Evolutionary conservation across 345 rosid genomes (phyloP).

Genomic region (Euphorbia lathyris): DNA sequence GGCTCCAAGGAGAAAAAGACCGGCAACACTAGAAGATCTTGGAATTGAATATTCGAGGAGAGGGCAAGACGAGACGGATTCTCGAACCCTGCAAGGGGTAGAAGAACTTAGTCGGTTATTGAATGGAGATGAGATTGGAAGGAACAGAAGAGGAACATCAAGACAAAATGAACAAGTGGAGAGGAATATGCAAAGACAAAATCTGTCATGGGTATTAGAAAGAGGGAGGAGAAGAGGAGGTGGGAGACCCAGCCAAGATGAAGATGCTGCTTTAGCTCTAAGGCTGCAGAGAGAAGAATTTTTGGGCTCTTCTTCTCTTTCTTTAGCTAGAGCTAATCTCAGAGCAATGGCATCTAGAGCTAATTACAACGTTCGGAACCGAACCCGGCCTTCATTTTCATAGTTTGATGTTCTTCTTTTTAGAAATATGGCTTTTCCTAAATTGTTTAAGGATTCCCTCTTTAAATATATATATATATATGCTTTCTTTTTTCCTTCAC

Average conservation of each 20-base stretch:
- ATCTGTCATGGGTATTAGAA: slow-evolving; percentile 12
- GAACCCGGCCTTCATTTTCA: slow-evolving; percentile 24
- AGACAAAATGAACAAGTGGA: slow-evolving; percentile 65
- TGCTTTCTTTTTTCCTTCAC: not conserved
- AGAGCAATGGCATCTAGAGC: slow-evolving; percentile 96
- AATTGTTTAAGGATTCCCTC: not conserved
- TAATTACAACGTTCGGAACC: slow-evolving; percentile 37
- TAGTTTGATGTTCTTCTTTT: not conserved
- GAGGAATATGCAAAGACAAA: slow-evolving; percentile 66
- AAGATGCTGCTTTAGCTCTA: slow-evolving; percentile 72
- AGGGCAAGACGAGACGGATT: slow-evolving; percentile 14
- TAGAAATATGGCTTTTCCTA: not conserved
- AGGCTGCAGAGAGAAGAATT: slow-evolving; percentile 87
- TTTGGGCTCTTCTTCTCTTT: slow-evolving; percentile 48
- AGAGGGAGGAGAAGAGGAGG: slow-evolving; percentile 26
- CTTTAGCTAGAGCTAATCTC: slow-evolving; percentile 71
- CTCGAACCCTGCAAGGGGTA: too few species aligned
- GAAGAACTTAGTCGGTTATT: slow-evolving; percentile 18
- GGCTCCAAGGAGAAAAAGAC: not conserved
- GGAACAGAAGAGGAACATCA: slow-evolving; percentile 34
- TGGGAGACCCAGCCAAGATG: slow-evolving; percentile 55
- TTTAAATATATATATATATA: not conserved
- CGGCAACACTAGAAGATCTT: not conserved
- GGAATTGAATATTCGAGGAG: not conserved
- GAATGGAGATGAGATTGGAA: slow-evolving; percentile 26